phyloP scores from a whole-genome alignment of 805 yeast species.

The Clavispora santaluciae region DNA sequence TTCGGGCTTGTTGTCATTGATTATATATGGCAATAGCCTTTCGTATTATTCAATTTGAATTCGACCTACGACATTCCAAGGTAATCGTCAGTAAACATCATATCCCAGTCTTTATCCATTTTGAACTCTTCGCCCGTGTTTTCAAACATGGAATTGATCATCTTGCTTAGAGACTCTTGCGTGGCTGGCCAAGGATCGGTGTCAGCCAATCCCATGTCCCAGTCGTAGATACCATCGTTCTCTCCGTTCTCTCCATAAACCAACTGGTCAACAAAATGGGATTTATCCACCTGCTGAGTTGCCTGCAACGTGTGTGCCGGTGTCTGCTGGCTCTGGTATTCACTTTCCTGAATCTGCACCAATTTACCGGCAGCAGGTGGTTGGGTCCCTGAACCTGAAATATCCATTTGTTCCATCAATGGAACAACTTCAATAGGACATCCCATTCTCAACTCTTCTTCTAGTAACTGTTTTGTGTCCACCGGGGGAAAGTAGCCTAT shows the following conservation, averaged over 20 bases:
- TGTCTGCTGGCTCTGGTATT: neutral
- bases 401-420: neutral
- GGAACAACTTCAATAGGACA: neutral
- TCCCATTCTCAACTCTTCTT: neutral
- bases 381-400: too few relatives aligned
- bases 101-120: neutral
- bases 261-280: neutral
- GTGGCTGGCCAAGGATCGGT: neutral
- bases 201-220: neutral
- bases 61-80: neutral
- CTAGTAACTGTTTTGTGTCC: too few relatives aligned
- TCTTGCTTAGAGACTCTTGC: neutral
- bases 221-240: neutral
- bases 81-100: conserved; percentile 1
- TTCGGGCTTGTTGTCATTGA: too few relatives aligned
- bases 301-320: neutral
- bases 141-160: conserved; percentile 9
- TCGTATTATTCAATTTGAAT: too few relatives aligned
- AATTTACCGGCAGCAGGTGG: too few relatives aligned
- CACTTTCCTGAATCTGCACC: too few relatives aligned
- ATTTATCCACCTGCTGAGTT: neutral
- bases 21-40: too few relatives aligned
- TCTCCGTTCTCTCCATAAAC: neutral
- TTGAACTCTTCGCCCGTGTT: conserved; percentile 12
- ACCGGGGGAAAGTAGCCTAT: too few relatives aligned